A percentile compares a stretch with the other conserved stretches of the same genome.
phyloP scores from a whole-genome alignment of 1,284 basidiomycete genomes.

The Puccinia horiana region DNA sequence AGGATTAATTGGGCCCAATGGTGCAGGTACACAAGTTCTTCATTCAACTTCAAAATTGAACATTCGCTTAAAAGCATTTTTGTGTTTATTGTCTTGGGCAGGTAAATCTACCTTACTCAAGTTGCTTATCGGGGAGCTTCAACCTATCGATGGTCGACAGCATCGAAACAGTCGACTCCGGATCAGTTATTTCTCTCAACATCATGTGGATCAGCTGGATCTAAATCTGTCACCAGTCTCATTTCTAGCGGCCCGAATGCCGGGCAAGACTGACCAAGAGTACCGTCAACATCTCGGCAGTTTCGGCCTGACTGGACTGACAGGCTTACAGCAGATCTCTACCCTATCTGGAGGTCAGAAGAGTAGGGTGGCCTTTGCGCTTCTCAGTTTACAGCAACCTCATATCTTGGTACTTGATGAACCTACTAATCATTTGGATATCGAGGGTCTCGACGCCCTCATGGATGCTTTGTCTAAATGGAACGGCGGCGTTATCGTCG shows the following conservation, averaged over 20 bases:
- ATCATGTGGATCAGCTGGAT: slow-evolving; percentile 91
- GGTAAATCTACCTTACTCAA: slow-evolving; percentile 71
- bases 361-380: slow-evolving; percentile 89
- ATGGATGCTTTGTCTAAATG: slow-evolving; percentile 82
- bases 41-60: background rate
- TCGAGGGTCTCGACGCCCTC: slow-evolving; percentile 82
- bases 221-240: slow-evolving; percentile 83
- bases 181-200: slow-evolving; percentile 93
- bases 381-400: slow-evolving; percentile 82
- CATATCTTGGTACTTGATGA: slow-evolving; percentile 84
- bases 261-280: slow-evolving; percentile 93
- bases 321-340: slow-evolving; percentile 75
- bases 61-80: background rate
- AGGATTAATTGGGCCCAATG: slow-evolving; percentile 78
- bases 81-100: slow-evolving; percentile 25
- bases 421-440: slow-evolving; percentile 87
- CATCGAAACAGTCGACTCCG: slow-evolving; percentile 87
- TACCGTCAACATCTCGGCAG: slow-evolving; percentile 93
- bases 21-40: slow-evolving; percentile 63
- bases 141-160: slow-evolving; percentile 76
- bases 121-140: slow-evolving; percentile 84
- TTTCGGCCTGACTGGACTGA: slow-evolving; percentile 97
- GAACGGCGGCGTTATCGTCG: slow-evolving; percentile 91
- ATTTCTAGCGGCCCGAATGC: slow-evolving; percentile 86
- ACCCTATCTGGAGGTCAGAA: slow-evolving; percentile 84